Evolutionary conservation across 139 green algal species (phyloP), one percentile per base, ranked within the genome.

Genomic region (Tetradesmus lagerheimii): DNA sequence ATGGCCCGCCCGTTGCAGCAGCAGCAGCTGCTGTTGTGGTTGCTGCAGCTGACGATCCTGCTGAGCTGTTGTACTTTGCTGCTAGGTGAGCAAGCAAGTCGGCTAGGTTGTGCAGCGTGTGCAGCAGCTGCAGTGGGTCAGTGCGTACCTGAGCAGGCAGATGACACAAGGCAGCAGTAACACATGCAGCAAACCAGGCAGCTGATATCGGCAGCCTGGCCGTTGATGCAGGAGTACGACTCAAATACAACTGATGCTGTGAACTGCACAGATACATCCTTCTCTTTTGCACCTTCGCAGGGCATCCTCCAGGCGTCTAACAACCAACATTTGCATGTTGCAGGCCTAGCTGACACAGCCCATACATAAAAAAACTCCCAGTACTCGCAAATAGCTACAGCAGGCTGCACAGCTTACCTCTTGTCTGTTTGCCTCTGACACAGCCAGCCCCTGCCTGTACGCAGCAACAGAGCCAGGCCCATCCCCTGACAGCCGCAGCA

Each of bases 101-200:
- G 0, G 67, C 89, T 81, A 99, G 94, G 92, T 99, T 99, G 93
- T 96, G 87, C 29, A 99, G 86, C 16, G 96, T 96, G 93, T 99
- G 97, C 85, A 99, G 93, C 57, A 91, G 92, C 93, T 99, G 97
- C 80, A 99, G 94, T 29, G 93, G 92, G 91, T 99, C 97, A 23
- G 94, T 89, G 8, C 93, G 91, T 6, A 98, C 89, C 86, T 94
- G 86, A n/a, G n/a, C n/a, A 41, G n/a, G 20, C 20, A 27, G 12
- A 82, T 53, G 35, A 53, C n/a, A 34, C 20, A 16, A n/a, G n/a
- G n/a, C n/a, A n/a, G n/a, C n/a, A n/a, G n/a, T n/a, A n/a, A 37
- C 29, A 34, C 18, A 23, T 37, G 66, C 66, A 76, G 66, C 66
- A 1, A 76, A 11, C 66, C 34, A 76, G 20, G n/a, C n/a, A n/a